Percentiles rank a stretch among this genome's conserved stretches.
Conservation (phyloP, 352 stramenopile genomes). For the Blastocystis hominis region DNA sequence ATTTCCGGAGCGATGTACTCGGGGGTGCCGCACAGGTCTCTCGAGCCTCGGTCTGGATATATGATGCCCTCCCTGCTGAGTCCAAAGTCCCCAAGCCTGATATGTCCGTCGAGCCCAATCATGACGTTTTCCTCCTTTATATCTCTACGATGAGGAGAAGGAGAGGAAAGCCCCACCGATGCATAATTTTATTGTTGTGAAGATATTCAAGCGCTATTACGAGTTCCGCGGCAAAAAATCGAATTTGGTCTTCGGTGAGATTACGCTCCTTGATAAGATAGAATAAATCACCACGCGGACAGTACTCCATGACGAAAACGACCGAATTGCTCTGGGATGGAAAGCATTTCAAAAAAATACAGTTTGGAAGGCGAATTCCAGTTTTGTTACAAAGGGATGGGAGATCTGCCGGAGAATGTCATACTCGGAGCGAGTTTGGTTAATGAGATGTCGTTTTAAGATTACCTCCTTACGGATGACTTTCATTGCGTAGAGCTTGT, state of each 20-base stretch:
- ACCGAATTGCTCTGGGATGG: constrained; percentile 71
- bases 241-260: constrained; percentile 80
- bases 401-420: constrained; percentile 76
- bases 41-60: constrained; percentile 81
- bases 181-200: constrained; percentile 70
- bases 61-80: constrained; percentile 90
- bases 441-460: constrained; percentile 93
- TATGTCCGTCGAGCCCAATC: constrained; percentile 84
- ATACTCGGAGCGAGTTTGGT: constrained; percentile 95
- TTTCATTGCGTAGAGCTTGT: constrained; percentile 92
- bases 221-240: constrained; percentile 88
- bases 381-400: constrained; percentile 69
- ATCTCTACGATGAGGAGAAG: constrained; percentile 85
- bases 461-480: constrained; percentile 96
- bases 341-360: constrained; percentile 35
- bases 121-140: constrained; percentile 95
- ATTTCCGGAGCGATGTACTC: constrained; percentile 98
- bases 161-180: constrained; percentile 56
- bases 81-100: constrained; percentile 94
- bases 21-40: constrained; percentile 91
- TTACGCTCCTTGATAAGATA: constrained; percentile 81
- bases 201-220: constrained; percentile 88
- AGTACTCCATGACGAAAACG: constrained; percentile 97
- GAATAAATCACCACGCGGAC: constrained; percentile 85
- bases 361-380: constrained; percentile 89